Percentiles rank a stretch among this genome's conserved stretches.
phyloP scores from a whole-genome alignment of 345 rosid species.

The Pistacia integerrima region DNA sequence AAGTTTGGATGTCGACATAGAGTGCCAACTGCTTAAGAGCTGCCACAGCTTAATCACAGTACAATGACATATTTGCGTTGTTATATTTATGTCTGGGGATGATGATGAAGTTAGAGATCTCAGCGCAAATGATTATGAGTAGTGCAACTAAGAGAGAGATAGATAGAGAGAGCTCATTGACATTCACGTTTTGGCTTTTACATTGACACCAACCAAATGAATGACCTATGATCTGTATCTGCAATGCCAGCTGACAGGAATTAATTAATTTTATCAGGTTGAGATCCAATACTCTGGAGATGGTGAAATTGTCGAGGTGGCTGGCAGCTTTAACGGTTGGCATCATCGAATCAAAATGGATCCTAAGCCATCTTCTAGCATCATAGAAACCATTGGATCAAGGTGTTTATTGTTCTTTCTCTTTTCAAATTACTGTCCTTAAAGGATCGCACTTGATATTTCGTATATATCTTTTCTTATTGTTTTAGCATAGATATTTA shows the following conservation, averaged over 20 bases:
- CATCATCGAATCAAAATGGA: constrained; percentile 78
- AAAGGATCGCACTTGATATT: not conserved
- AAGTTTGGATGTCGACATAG: constrained; percentile 4
- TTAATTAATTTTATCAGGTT: constrained; percentile 50
- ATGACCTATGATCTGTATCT: not conserved
- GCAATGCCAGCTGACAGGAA: constrained; percentile 1
- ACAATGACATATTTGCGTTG: no score
- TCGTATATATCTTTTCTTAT: not conserved
- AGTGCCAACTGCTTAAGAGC: not conserved
- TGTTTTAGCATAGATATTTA: not conserved
- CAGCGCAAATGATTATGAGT: not conserved
- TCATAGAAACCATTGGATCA: constrained; percentile 36
- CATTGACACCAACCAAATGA: not conserved
- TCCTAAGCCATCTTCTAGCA: constrained; percentile 51
- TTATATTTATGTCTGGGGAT: not conserved
- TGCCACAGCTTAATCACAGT: no score
- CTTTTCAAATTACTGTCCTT: not conserved
- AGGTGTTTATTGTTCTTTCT: constrained; percentile 34
- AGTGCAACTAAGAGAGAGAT: not conserved
- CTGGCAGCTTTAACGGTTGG: constrained; percentile 99
- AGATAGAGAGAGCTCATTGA: not conserved
- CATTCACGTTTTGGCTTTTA: not conserved
- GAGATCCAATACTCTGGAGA: constrained; percentile 70
- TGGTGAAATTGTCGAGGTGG: constrained; percentile 83
- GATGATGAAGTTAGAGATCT: not conserved